phyloP scores from a whole-genome alignment of 1,284 basidiomycete genomes.

The Apiotrichum sp. region DNA sequence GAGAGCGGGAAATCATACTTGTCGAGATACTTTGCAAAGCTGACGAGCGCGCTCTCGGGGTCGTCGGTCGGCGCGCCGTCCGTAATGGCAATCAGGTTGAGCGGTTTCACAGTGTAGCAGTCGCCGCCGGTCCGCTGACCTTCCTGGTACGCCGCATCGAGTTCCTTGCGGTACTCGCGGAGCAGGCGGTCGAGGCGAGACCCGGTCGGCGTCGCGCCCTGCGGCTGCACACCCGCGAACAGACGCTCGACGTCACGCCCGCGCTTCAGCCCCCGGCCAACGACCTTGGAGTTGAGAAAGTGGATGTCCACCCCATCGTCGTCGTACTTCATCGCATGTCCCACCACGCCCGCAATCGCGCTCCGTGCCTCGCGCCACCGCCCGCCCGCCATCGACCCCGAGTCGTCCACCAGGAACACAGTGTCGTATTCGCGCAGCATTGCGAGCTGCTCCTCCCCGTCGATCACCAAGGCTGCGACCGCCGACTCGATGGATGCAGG shows the following conservation, averaged over 20 bases:
- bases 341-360: slow-evolving; percentile 37
- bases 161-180: slow-evolving; percentile 31
- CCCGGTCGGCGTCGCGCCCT: slow-evolving; percentile 39
- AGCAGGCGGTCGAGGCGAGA: slow-evolving; percentile 33
- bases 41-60: slow-evolving; percentile 29
- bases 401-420: slow-evolving; percentile 40
- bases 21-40: slow-evolving; percentile 37
- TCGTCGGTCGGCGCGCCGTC: slow-evolving; percentile 37
- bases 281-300: slow-evolving; percentile 38
- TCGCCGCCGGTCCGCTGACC: slow-evolving; percentile 3
- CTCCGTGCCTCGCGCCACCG: slow-evolving; percentile 33
- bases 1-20: slow-evolving; percentile 37
- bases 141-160: slow-evolving; percentile 21
- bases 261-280: slow-evolving; percentile 27
- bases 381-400: slow-evolving; percentile 35
- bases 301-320: slow-evolving; percentile 42
- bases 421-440: slow-evolving; percentile 40
- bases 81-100: slow-evolving; percentile 39
- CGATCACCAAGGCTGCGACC: neutral
- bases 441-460: slow-evolving; percentile 29
- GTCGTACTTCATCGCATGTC: slow-evolving; percentile 35
- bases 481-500: no score
- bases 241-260: slow-evolving; percentile 36
- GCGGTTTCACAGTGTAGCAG: slow-evolving; percentile 26
- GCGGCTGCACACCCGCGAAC: slow-evolving; percentile 35